A percentile compares a stretch with the other conserved stretches of the same genome.
phyloP scores from a whole-genome alignment of 2,329 filamentous ascomycete species.

The Neofusicoccum laricinum region DNA sequence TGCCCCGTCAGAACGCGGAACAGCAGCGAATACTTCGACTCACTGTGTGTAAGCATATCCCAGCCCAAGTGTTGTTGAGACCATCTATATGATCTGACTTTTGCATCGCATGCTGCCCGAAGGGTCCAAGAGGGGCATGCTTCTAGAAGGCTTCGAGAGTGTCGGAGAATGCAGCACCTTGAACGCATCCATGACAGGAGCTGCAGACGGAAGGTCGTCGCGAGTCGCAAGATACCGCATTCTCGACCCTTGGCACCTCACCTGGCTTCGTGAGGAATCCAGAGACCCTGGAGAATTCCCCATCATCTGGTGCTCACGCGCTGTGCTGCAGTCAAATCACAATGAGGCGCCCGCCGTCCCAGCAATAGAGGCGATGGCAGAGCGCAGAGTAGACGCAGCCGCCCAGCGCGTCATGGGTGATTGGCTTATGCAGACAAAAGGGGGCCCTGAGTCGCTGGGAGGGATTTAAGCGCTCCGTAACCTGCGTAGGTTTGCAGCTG shows the following conservation, averaged over 20 bases:
- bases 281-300: not conserved
- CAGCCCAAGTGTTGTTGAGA: not conserved
- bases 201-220: not conserved
- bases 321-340: not conserved
- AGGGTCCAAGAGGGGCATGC: not conserved
- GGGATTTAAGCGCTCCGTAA: constrained; percentile 3
- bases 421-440: constrained; percentile 10
- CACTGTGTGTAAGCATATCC: too few relatives aligned
- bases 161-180: not conserved
- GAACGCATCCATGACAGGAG: not conserved
- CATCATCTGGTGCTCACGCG: not conserved
- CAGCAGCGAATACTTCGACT: not conserved
- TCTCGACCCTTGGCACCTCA: not conserved
- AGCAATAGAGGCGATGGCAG: not conserved
- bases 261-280: too few relatives aligned
- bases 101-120: not conserved
- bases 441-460: not conserved
- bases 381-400: not conserved
- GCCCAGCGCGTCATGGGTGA: not conserved
- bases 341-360: not conserved
- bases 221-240: not conserved
- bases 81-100: not conserved
- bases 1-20: not conserved
- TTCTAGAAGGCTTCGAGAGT: not conserved
- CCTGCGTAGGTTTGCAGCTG: not conserved